These are phyloP conservation scores for Malus hybrid DNA, from an alignment of 331 rosid species.

Conservation along the genomic window DNA sequence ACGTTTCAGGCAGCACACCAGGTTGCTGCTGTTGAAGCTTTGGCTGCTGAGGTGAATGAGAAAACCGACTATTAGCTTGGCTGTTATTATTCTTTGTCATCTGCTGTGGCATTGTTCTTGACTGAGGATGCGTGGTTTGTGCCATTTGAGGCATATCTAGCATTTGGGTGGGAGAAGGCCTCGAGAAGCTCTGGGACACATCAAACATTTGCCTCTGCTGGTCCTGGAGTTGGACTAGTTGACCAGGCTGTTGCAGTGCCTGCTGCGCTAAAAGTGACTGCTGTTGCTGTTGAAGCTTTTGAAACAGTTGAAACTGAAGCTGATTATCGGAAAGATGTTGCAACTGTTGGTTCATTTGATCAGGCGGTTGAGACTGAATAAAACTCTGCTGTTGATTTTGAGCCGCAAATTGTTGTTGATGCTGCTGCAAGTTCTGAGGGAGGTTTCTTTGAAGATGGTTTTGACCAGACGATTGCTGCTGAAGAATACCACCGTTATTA, in stretches of 20 bases:
- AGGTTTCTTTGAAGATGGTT: constrained; percentile 53
- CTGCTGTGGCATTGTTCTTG: constrained; percentile 44
- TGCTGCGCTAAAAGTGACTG: constrained; percentile 68
- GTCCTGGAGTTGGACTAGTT: constrained; percentile 53
- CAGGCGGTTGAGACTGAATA: constrained; percentile 43
- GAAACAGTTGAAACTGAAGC: constrained; percentile 59
- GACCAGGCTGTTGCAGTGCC: constrained; percentile 50
- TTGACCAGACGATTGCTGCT: constrained; percentile 55
- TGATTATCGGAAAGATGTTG: constrained; percentile 64
- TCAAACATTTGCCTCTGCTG: constrained; percentile 69
- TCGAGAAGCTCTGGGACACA: constrained; percentile 48
- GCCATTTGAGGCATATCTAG: constrained; percentile 42
- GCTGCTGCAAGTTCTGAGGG: constrained; percentile 51
- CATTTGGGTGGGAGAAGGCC: constrained; percentile 45
- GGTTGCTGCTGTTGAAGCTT: constrained; percentile 71
- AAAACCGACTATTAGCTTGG: constrained; percentile 37
- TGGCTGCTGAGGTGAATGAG: constrained; percentile 52
- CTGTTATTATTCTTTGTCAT: constrained; percentile 33
- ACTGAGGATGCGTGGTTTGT: constrained; percentile 35
- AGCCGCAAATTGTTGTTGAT: constrained; percentile 41
- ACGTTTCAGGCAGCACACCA: constrained; percentile 38
- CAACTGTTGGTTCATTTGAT: constrained; percentile 56
- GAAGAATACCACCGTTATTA: constrained; percentile 40
- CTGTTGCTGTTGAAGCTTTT: constrained; percentile 75
- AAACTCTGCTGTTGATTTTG: constrained; percentile 60